These are phyloP conservation scores for Taphrina wiesneri DNA, from an alignment of 1,139 yeast genomes.

Conservation along the genomic window DNA sequence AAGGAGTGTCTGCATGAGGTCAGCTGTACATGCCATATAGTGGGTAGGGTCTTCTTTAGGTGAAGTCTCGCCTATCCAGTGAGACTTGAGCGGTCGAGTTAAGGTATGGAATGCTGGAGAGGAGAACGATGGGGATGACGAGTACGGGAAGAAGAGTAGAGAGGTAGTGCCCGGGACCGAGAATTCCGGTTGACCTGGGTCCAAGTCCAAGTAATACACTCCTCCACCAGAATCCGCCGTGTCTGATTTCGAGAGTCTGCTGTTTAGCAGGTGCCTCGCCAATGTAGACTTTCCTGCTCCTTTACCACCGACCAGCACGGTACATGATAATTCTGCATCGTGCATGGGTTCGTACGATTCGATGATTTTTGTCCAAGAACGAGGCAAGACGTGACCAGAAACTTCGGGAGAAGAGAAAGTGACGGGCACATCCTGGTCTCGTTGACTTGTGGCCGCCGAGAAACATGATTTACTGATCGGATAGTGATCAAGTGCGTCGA, in stretches of 20 bases:
- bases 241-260: conserved; percentile 40
- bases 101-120: conserved; percentile 45
- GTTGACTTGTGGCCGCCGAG: background rate
- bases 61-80: conserved; percentile 67
- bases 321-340: background rate
- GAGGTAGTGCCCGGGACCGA: conserved; percentile 72
- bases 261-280: conserved; percentile 58
- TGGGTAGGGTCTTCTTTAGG: conserved; percentile 69
- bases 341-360: background rate
- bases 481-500: conserved; percentile 10
- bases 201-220: conserved; percentile 66
- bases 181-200: conserved; percentile 89
- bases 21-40: conserved; percentile 54
- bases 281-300: conserved; percentile 85
- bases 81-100: conserved; percentile 46
- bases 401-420: background rate
- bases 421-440: background rate
- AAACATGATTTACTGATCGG: conserved; percentile 24
- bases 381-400: background rate
- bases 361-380: background rate
- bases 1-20: conserved; percentile 38
- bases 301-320: conserved; percentile 61
- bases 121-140: conserved; percentile 45
- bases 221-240: conserved; percentile 31
- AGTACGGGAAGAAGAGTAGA: conserved; percentile 34